Base-by-base conservation (phyloP, 164 flowering plant genomes). In the Stephania cephalantha region DNA sequence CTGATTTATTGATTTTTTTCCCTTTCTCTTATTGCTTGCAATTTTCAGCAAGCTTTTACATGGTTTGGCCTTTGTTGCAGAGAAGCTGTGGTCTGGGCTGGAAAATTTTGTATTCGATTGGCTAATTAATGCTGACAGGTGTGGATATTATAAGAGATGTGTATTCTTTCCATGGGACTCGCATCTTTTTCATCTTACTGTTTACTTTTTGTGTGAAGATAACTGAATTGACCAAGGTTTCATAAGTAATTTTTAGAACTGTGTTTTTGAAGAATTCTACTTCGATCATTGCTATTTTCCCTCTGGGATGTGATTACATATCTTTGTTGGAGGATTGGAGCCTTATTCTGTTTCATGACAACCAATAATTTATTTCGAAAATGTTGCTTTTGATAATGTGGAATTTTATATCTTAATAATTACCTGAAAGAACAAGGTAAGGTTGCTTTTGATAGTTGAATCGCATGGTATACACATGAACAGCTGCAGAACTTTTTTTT, bases 121-220 rank as follows among this genome's bases (percentile, higher is more conserved):
- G 99, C 86, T 96, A 25, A 96, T 96, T 35, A 96, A 96, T 86
- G 98, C 97, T 63, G 99, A 96, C 76, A 88, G 99, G 99, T 96
- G 81, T 80, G 79, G 67, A 53, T 74, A 30, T 45, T 44, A 29
- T 68, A 6, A 63, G 73, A 18, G 71, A 44, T 68, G 53, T 20
- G 25, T 35, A 69, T 74, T 74, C 65, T 31, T 12, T 69, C 18
- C 31, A 17, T 58, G 17, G 25, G 52, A 66, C 46, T 46, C 63
- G 15, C 71, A 68, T 64, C 64, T 11, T 63, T 68, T 68, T 64
- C 64, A 5, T 63, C 53, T 68, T 50, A 61, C 20, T 61, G 66
- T 61, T 61, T 61, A 61, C 66, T 61, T 18, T 61, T 61, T 61
- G 18, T 25, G 61, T 53, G 18, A 53, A 53, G 61, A 13, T 5